These are phyloP conservation scores for Exophiala oligosperma DNA, from an alignment of 2,329 filamentous ascomycete genomes.

Conservation along the genomic window DNA sequence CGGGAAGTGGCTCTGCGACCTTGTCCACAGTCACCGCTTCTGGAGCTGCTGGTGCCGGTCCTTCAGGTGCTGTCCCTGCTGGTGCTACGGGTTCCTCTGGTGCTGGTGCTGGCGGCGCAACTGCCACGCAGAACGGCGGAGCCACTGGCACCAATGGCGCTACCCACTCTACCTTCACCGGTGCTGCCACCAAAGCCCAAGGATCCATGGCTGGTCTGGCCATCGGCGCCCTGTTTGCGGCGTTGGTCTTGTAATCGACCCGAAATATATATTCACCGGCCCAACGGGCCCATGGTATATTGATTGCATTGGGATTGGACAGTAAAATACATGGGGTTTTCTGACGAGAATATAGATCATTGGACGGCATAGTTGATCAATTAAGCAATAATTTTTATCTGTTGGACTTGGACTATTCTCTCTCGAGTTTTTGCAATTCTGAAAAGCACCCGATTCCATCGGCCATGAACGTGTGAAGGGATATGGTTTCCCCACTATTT, in stretches of 20 bases:
- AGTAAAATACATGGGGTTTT: not conserved
- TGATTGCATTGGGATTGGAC: not conserved
- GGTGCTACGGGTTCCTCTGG: not conserved
- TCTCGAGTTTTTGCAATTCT: not conserved
- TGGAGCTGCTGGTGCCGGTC: constrained; percentile 1
- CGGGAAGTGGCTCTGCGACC: not conserved
- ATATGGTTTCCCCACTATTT: too few relatives aligned
- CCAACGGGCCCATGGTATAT: not conserved
- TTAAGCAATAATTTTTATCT: not conserved
- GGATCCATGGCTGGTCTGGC: constrained; percentile 13
- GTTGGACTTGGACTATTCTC: not conserved
- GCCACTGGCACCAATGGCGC: not conserved
- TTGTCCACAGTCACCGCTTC: not conserved
- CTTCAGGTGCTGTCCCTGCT: not conserved
- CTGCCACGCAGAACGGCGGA: not conserved
- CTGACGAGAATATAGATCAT: not conserved
- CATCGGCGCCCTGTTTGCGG: constrained; percentile 14
- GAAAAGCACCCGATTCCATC: too few relatives aligned
- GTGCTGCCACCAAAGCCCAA: constrained; percentile 14
- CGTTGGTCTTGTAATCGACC: constrained; percentile 10
- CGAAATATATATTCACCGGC: not conserved
- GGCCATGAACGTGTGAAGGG: too few relatives aligned
- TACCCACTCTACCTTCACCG: constrained; percentile 12
- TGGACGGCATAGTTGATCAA: not conserved
- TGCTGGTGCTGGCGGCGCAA: not conserved